phyloP scores from a whole-genome alignment of 495 filamentous ascomycete genomes.

The Bombardia bombarda region DNA sequence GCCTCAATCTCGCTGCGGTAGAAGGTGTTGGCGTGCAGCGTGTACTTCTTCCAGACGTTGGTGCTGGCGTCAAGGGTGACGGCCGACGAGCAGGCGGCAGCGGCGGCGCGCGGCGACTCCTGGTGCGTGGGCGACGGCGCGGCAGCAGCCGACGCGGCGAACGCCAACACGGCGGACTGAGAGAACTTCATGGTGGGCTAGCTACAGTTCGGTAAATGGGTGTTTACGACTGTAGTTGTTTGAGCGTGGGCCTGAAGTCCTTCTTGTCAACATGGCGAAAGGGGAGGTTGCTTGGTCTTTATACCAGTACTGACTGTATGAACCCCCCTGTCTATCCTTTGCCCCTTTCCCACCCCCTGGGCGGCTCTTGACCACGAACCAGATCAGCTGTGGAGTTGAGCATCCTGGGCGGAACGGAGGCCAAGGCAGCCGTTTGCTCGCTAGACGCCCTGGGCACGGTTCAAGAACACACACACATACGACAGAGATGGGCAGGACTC shows the following conservation, averaged over 20 bases:
- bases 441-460: no score
- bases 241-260: no score
- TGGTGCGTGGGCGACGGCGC: slow-evolving; percentile 28
- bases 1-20: slow-evolving; percentile 46
- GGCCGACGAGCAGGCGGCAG: slow-evolving; percentile 37
- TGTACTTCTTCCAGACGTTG: slow-evolving; percentile 48
- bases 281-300: slow-evolving; percentile 24
- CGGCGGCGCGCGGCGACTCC: slow-evolving; percentile 20
- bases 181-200: slow-evolving; percentile 38
- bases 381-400: no score
- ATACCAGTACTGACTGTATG: slow-evolving; percentile 22
- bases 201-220: no score
- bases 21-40: slow-evolving; percentile 49
- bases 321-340: no score
- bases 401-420: no score
- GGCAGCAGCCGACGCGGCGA: slow-evolving; percentile 34
- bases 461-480: not conserved
- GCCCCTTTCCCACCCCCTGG: not conserved
- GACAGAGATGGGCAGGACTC: not conserved
- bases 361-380: slow-evolving; percentile 1
- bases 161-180: slow-evolving; percentile 28
- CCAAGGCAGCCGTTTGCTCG: no score
- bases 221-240: no score
- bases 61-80: slow-evolving; percentile 43
- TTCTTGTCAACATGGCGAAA: slow-evolving; percentile 1